phyloP scores from a whole-genome alignment of 371 early-diverging fungal species.

The Blakeslea trispora region DNA sequence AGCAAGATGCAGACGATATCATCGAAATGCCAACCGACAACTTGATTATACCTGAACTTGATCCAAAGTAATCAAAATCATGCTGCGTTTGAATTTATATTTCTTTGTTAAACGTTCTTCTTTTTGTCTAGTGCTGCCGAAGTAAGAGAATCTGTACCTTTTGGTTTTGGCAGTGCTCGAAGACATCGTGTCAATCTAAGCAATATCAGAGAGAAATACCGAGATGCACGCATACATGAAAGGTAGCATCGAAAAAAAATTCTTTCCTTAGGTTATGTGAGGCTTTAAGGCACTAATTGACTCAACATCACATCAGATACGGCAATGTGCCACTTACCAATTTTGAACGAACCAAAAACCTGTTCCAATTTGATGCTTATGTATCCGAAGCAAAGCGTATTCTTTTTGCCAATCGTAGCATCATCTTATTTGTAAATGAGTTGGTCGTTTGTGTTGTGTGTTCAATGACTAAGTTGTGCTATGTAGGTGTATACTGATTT shows the following conservation, averaged over 20 bases:
- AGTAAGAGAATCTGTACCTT: slow-evolving; percentile 22
- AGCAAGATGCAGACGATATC: slow-evolving; percentile 21
- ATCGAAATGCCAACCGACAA: slow-evolving; percentile 28
- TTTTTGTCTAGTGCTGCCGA: slow-evolving; percentile 29
- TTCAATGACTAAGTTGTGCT: background rate
- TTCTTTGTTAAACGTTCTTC: background rate
- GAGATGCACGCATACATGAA: slow-evolving; percentile 32
- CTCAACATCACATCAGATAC: slow-evolving; percentile 6
- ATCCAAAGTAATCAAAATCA: slow-evolving; percentile 38
- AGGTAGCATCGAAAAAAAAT: slow-evolving; percentile 28
- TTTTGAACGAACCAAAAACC: slow-evolving; percentile 4
- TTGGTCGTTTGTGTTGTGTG: background rate
- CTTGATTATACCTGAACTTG: slow-evolving; percentile 47
- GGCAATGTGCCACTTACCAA: slow-evolving; percentile 11
- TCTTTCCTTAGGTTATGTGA: slow-evolving; percentile 1
- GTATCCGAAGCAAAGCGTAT: slow-evolving; percentile 16
- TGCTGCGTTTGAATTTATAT: slow-evolving; percentile 7
- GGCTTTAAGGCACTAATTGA: background rate
- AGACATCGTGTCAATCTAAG: slow-evolving; percentile 32
- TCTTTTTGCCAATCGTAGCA: slow-evolving; percentile 27
- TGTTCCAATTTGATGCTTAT: slow-evolving; percentile 16
- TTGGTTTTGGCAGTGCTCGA: slow-evolving; percentile 5
- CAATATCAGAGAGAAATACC: slow-evolving; percentile 40
- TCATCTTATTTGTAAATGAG: slow-evolving; percentile 32
- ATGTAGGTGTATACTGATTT: slow-evolving; percentile 58